Conservation (phyloP, 768 basidiomycete species). For the Pulveroboletus sp. region DNA sequence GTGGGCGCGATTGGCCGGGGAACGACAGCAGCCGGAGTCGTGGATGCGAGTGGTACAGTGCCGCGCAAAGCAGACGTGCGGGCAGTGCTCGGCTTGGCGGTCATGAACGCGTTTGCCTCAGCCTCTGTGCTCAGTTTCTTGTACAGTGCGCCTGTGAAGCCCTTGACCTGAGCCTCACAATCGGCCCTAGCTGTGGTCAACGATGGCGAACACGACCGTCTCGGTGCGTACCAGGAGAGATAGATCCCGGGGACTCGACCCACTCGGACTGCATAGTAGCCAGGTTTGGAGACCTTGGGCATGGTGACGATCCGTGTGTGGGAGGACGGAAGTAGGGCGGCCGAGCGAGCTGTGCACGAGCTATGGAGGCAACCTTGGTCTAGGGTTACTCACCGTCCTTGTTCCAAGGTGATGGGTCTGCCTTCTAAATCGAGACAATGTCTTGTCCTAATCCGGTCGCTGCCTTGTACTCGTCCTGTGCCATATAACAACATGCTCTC, state of each 20-base stretch:
- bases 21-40: slow-evolving; percentile 16
- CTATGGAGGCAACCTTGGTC: too few relatives aligned
- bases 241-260: slow-evolving; percentile 67
- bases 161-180: slow-evolving; percentile 62
- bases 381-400: background rate
- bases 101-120: slow-evolving; percentile 58
- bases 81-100: slow-evolving; percentile 25
- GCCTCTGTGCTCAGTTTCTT: slow-evolving; percentile 58
- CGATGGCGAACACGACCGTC: slow-evolving; percentile 24
- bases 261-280: slow-evolving; percentile 69
- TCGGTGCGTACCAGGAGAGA: slow-evolving; percentile 54
- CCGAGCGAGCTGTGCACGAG: too few relatives aligned
- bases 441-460: slow-evolving; percentile 15
- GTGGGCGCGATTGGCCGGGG: background rate
- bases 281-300: slow-evolving; percentile 39
- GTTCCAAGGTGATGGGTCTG: slow-evolving; percentile 9
- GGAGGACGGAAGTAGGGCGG: too few relatives aligned
- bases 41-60: slow-evolving; percentile 19
- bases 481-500: slow-evolving; percentile 26
- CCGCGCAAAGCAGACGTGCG: slow-evolving; percentile 7
- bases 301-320: slow-evolving; percentile 12
- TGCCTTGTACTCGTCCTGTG: slow-evolving; percentile 23
- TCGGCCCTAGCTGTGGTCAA: slow-evolving; percentile 52
- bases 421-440: slow-evolving; percentile 21
- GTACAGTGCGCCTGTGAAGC: slow-evolving; percentile 54